Evolutionary conservation across 1,284 basidiomycete species (phyloP).

Genomic region (Ganoderma lingzhi): DNA sequence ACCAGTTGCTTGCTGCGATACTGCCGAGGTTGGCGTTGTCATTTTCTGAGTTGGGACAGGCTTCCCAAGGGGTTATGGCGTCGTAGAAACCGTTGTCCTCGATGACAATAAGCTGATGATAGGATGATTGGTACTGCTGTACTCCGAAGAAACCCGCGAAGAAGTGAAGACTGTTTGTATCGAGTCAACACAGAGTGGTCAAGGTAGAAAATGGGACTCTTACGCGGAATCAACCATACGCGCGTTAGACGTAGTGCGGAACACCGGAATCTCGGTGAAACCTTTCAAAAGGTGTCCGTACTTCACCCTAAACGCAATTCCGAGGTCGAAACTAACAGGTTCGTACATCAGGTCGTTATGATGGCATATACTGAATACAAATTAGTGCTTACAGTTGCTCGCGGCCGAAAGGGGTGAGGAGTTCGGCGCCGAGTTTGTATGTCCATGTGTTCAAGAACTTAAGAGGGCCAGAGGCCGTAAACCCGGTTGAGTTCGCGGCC

Average conservation of each 20-base stretch:
- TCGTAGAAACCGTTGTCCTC: constrained; percentile 62
- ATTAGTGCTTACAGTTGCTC: constrained; percentile 52
- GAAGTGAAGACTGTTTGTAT: constrained; percentile 52
- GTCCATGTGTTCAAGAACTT: constrained; percentile 63
- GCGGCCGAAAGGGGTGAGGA: constrained; percentile 65
- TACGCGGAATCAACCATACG: constrained; percentile 65
- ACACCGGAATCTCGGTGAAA: constrained; percentile 61
- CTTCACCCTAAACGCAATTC: constrained; percentile 57
- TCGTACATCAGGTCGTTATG: neutral
- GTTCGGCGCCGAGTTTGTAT: constrained; percentile 63
- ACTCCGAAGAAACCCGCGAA: constrained; percentile 70
- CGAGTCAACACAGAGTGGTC: neutral
- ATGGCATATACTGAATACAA: neutral
- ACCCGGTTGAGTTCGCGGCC: constrained; percentile 43
- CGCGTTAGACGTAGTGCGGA: constrained; percentile 64
- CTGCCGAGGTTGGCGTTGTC: constrained; percentile 43
- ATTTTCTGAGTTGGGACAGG: constrained; percentile 52
- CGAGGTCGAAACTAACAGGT: constrained; percentile 53
- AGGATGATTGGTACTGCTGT: constrained; percentile 52
- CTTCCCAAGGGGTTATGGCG: constrained; percentile 62
- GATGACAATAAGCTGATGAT: constrained; percentile 60
- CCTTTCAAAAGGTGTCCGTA: constrained; percentile 66
- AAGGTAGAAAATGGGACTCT: constrained; percentile 30
- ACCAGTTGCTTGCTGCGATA: constrained; percentile 52
- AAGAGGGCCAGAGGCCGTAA: constrained; percentile 55